A percentile compares a stretch with the other conserved stretches of the same genome.
These are phyloP conservation scores for Coemansia sp. DNA, from an alignment of 192 early-diverging fungal species.

Conservation along the genomic window DNA sequence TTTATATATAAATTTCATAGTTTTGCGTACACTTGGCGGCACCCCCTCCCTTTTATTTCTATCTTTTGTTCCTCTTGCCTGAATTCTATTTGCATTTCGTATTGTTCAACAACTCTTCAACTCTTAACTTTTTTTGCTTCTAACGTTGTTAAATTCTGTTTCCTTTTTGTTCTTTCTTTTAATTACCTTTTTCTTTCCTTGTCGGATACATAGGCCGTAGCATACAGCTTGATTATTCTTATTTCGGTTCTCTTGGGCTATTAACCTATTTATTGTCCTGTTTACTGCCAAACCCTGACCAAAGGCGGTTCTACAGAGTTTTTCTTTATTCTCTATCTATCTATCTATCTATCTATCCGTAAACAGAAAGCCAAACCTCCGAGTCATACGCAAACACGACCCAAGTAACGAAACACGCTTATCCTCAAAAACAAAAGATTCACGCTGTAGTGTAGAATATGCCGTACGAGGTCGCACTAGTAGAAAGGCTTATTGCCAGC, in stretches of 20 bases:
- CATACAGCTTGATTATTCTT: slow-evolving; percentile 5
- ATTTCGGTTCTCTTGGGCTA: slow-evolving; percentile 8
- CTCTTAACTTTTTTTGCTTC: background rate
- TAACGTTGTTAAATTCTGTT: background rate
- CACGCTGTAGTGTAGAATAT: slow-evolving; percentile 15
- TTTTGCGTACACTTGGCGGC: background rate
- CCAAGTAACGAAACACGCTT: slow-evolving; percentile 6
- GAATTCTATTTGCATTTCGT: background rate
- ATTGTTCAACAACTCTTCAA: background rate
- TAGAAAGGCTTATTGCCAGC: slow-evolving; percentile 48
- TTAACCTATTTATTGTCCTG: background rate
- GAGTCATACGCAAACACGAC: background rate
- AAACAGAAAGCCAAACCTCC: background rate
- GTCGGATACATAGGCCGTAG: background rate
- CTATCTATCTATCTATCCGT: no score
- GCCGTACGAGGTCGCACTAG: slow-evolving; percentile 54
- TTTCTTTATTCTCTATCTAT: background rate
- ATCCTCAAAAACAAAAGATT: background rate
- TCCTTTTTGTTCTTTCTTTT: background rate
- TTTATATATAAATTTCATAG: background rate
- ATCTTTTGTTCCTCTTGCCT: background rate
- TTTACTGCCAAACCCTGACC: background rate
- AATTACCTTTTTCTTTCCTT: background rate
- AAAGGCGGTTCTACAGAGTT: background rate
- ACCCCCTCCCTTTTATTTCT: background rate